Base-by-base conservation (phyloP, 805 yeast species). In the Deakozyma indianensis region DNA sequence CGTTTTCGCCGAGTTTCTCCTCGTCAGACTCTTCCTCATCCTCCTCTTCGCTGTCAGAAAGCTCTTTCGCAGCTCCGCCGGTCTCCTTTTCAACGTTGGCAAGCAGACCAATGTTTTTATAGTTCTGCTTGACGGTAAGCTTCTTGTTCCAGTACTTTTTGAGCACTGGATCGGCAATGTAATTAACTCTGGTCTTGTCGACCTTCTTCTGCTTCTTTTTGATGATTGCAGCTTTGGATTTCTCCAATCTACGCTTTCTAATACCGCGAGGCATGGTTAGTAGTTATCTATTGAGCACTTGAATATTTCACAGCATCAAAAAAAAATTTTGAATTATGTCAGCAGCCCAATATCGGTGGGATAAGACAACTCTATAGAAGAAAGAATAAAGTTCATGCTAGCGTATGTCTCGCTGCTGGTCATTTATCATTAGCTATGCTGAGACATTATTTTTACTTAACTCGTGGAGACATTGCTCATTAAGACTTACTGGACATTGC, bases 91-190 rank as follows among this genome's bases (percentile, higher is more conserved):
- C 81, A 29, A 88, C 62, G 53, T 77, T 76, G 9, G 83, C 70
- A 29, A 77, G 68, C 45, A 92, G 68, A 2, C 98, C 98, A 23
- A 92, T 65, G 51, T 70, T 76, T 54, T 80, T 79, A 65, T 92
- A 90, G 62, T 92, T 92, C 60, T 92, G 97, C 44, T 77, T 71
- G 49, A 88, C 66, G 0, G 97, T 88, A 47, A 80, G 69, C 11
- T 74, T 73, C 48, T 78, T 74, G 63, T 92, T 95, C 98, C 98
- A 92, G 61, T 87, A 74, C 27, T 77, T 83, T 3, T 86, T 94
- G 50, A 92, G 83, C 50, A 92, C 75, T 1, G 94, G 83, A 58
- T 86, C 85, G 0, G 83, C 70, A 25, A 83, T 75, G 49, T 77
- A 77, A 48, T 80, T 67, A 53, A 79, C 71, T 58, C 82, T 74